Evolutionary conservation across 768 basidiomycete genomes (phyloP).

Genomic region (Leccinum rimulosum): DNA sequence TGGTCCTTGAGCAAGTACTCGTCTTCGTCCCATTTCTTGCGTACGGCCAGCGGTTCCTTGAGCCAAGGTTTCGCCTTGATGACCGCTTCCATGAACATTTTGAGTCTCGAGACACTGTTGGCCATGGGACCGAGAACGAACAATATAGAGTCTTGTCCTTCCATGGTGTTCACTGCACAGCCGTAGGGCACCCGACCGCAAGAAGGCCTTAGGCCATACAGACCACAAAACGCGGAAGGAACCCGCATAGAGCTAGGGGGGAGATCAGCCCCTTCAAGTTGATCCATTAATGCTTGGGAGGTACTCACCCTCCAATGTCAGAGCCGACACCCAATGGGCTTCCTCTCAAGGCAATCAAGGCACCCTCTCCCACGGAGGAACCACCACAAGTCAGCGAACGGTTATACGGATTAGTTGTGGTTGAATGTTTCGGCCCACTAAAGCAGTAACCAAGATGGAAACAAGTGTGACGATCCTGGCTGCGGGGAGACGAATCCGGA

Average conservation of each 20-base stretch:
- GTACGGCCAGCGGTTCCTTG: constrained; percentile 55
- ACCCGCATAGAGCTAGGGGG: constrained; percentile 64
- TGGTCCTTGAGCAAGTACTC: constrained; percentile 59
- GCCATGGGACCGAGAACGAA: constrained; percentile 77
- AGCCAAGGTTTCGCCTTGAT: constrained; percentile 61
- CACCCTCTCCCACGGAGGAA: constrained; percentile 81
- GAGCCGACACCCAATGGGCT: constrained; percentile 66
- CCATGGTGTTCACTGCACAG: constrained; percentile 60
- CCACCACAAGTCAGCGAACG: constrained; percentile 23
- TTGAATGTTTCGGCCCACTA: constrained; percentile 80
- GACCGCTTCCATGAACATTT: constrained; percentile 63
- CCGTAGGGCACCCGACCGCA: constrained; percentile 68
- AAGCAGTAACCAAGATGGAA: not conserved
- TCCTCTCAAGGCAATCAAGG: constrained; percentile 54
- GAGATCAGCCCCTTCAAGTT: not conserved
- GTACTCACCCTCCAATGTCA: constrained; percentile 71
- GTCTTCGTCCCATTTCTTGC: constrained; percentile 59
- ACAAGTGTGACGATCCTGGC: too few species aligned
- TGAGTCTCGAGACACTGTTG: constrained; percentile 56
- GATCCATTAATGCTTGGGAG: not conserved
- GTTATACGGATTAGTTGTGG: constrained; percentile 67
- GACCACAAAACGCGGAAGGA: constrained; percentile 62
- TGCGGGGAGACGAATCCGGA: not conserved
- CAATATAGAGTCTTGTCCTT: constrained; percentile 68
- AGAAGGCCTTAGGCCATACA: constrained; percentile 72